Evolutionary conservation across 306 rosid species (phyloP).

Genomic region (Purshia tridentata): DNA sequence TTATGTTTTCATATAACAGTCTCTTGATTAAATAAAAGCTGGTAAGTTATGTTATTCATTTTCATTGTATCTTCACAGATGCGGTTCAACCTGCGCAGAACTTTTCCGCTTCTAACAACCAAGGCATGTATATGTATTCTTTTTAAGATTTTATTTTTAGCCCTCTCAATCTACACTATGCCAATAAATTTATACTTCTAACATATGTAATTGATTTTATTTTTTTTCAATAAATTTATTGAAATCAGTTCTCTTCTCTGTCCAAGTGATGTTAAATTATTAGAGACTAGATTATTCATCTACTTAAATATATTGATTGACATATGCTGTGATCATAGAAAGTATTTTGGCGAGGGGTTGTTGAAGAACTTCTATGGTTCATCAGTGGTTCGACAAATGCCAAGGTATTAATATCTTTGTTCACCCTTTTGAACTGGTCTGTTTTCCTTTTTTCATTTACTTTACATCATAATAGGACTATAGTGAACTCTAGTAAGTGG

Average conservation of each 20-base stretch:
- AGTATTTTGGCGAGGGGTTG: conserved; percentile 98
- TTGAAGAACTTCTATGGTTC: conserved; percentile 99
- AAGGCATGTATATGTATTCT: conserved; percentile 55
- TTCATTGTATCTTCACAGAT: conserved; percentile 47
- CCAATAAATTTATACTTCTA: not conserved
- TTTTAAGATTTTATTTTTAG: conserved; percentile 15
- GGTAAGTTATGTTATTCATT: conserved; percentile 6
- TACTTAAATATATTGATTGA: conserved; percentile 29
- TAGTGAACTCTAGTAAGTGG: too few species aligned
- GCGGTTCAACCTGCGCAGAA: conserved; percentile 83
- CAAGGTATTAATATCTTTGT: conserved; percentile 52
- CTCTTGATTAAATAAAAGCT: not conserved
- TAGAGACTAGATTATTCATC: conserved; percentile 14
- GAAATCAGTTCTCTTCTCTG: not conserved
- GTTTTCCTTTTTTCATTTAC: not conserved
- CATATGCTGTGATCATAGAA: conserved; percentile 50
- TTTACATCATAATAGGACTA: not conserved
- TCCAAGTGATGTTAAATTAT: conserved; percentile 12
- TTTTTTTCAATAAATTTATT: conserved; percentile 11
- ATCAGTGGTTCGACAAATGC: conserved; percentile 96
- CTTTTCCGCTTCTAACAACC: conserved; percentile 91
- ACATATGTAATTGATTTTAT: conserved; percentile 1
- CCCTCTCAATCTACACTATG: not conserved
- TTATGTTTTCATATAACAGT: conserved; percentile 16
- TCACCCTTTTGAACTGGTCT: not conserved